These are phyloP conservation scores for Vaccinium macrocarpon DNA, from an alignment of 148 eudicot genomes.

Conservation along the genomic window DNA sequence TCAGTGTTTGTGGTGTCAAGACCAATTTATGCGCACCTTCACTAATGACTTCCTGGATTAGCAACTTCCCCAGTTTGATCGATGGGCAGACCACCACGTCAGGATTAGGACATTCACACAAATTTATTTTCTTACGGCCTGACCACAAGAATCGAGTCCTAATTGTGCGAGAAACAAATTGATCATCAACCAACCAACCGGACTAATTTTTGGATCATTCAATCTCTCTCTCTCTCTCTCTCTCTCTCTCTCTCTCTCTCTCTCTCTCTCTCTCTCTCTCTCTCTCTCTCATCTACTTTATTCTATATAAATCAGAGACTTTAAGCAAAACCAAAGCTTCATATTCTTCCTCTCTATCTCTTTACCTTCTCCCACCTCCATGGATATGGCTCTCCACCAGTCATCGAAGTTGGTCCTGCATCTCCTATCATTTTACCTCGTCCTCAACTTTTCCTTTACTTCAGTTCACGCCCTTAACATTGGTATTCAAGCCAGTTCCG, in stretches of 20 bases:
- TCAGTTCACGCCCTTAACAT: constrained; percentile 42
- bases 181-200: too few relatives aligned
- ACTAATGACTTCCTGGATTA: too few relatives aligned
- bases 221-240: not conserved
- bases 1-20: too few relatives aligned
- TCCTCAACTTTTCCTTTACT: constrained; percentile 21
- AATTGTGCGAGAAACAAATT: too few relatives aligned
- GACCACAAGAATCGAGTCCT: too few relatives aligned
- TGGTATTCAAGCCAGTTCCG: constrained; percentile 38
- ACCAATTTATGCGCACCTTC: too few relatives aligned
- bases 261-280: not conserved
- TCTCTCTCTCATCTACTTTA: not conserved
- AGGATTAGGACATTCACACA: too few relatives aligned
- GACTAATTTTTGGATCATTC: too few relatives aligned
- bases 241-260: too few relatives aligned
- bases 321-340: not conserved
- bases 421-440: not conserved
- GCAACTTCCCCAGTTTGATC: too few relatives aligned
- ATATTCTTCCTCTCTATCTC: not conserved
- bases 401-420: constrained; percentile 26
- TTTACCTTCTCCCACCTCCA: not conserved
- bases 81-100: too few relatives aligned
- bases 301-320: not conserved
- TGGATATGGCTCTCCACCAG: constrained; percentile 15
- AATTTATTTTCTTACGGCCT: too few relatives aligned